A percentile compares a stretch with the other conserved stretches of the same genome.
These are phyloP conservation scores for Aspergillus felis DNA, from an alignment of 2,329 filamentous ascomycete genomes.

Conservation along the genomic window DNA sequence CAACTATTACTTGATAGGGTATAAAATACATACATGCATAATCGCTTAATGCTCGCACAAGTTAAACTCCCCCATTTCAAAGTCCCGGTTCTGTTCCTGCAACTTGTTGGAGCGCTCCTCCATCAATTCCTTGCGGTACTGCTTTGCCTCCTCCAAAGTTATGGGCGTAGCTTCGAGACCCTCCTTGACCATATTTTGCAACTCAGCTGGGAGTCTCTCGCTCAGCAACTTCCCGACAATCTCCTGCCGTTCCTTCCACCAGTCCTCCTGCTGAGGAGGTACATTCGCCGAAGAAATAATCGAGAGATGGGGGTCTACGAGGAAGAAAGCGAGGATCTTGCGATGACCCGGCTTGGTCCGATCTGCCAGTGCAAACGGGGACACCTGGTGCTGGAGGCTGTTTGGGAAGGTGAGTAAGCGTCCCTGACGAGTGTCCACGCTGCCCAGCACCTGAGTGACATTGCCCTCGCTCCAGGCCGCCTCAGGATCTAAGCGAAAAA, in stretches of 20 bases:
- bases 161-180: conserved; percentile 23
- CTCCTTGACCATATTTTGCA: conserved; percentile 27
- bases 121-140: conserved; percentile 39
- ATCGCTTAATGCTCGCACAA: conserved; percentile 15
- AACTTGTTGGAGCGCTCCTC: conserved; percentile 27
- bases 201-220: conserved; percentile 14
- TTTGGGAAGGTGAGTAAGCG: conserved; percentile 10
- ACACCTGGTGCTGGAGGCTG: conserved; percentile 49
- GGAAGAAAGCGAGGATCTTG: conserved; percentile 55
- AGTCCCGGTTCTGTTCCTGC: conserved; percentile 6
- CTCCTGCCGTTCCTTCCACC: conserved; percentile 33
- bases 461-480: background rate
- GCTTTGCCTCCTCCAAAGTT: conserved; percentile 36
- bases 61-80: conserved; percentile 11
- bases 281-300: conserved; percentile 52
- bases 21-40: background rate
- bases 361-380: conserved; percentile 50
- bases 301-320: conserved; percentile 53
- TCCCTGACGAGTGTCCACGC: conserved; percentile 2
- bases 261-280: conserved; percentile 48
- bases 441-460: conserved; percentile 11
- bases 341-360: conserved; percentile 51
- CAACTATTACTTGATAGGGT: background rate
- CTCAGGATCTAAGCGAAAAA: conserved; percentile 20
- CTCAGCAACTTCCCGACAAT: conserved; percentile 9